phyloP scores from a whole-genome alignment of 169 alveolate species.

The Eimeria acervulina region DNA sequence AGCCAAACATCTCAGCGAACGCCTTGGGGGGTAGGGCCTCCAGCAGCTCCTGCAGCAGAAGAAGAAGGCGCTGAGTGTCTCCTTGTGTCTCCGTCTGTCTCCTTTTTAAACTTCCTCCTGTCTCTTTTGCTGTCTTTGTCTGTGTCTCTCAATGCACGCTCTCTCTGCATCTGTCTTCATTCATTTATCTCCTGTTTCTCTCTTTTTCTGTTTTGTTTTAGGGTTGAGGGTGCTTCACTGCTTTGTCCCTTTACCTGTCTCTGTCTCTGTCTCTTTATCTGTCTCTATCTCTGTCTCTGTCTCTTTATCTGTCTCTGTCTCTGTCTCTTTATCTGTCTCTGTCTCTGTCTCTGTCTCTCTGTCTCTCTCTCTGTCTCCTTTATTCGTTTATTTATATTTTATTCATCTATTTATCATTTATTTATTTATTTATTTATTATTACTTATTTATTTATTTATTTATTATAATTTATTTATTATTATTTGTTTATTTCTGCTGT shows the following conservation, averaged over 20 bases:
- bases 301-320: no score
- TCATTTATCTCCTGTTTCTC: background rate
- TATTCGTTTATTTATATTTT: background rate
- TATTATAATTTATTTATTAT: no score
- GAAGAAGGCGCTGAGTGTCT: background rate
- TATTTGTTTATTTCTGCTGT: background rate
- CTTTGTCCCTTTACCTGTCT: background rate
- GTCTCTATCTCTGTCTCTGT: no score
- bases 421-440: no score
- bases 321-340: no score
- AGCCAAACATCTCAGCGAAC: constrained; percentile 31
- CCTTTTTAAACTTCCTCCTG: no score
- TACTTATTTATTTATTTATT: no score
- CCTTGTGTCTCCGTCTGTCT: no score
- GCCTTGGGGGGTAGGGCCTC: constrained; percentile 43
- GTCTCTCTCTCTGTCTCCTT: constrained; percentile 10
- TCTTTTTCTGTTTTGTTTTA: background rate
- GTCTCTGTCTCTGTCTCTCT: background rate
- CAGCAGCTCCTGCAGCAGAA: constrained; percentile 16
- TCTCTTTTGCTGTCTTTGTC: background rate
- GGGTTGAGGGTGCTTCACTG: no score
- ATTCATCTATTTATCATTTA: no score
- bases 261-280: no score
- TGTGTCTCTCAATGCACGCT: background rate
- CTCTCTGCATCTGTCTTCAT: background rate